Conservation (phyloP, 371 early-diverging fungal genomes). For the Apophysomyces ossiformis region DNA sequence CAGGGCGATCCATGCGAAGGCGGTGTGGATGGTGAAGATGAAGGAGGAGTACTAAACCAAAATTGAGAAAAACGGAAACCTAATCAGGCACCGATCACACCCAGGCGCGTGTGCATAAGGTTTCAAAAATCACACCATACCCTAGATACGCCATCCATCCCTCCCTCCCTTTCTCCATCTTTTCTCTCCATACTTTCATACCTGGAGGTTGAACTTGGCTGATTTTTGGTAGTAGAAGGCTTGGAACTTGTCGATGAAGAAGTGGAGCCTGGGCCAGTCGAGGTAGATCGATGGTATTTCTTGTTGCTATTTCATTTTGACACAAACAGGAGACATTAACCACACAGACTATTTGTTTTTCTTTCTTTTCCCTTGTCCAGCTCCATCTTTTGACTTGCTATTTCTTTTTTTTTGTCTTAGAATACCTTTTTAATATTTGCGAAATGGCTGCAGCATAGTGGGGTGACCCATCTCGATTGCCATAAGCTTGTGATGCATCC, state of each 20-base stretch:
- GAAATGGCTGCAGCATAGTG: constrained; percentile 19
- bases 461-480: constrained; percentile 19
- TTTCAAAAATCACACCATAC: no score
- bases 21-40: background rate
- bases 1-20: constrained; percentile 16
- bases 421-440: constrained; percentile 11
- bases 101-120: no score
- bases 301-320: background rate
- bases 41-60: background rate
- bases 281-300: background rate
- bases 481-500: constrained; percentile 26
- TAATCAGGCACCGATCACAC: no score
- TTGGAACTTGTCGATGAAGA: background rate
- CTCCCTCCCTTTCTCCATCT: background rate
- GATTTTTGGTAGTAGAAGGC: background rate
- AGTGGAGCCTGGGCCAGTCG: background rate
- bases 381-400: constrained; percentile 1
- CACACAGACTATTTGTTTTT: background rate
- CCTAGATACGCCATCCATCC: no score
- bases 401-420: background rate
- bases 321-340: background rate
- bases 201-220: background rate
- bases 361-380: no score
- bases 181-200: background rate
- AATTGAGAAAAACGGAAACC: background rate